phyloP scores from a whole-genome alignment of 345 rosid genomes.

The Passiflora organensis region DNA sequence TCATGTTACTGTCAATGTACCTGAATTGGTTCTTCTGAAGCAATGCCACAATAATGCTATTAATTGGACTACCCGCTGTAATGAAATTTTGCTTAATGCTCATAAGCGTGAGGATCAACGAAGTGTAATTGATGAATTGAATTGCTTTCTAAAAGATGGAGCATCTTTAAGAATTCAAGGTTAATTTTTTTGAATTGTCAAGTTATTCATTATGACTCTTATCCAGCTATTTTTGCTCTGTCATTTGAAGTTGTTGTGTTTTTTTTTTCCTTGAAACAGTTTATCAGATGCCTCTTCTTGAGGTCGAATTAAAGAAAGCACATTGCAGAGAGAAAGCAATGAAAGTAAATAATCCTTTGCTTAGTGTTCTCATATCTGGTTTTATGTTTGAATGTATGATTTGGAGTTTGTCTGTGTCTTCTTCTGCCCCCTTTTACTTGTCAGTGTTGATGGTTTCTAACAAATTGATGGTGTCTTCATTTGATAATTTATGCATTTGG shows the following conservation, averaged over 20 bases:
- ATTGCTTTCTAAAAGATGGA: conserved; percentile 54
- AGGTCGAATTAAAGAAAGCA: conserved; percentile 81
- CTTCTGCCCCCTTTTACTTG: not conserved
- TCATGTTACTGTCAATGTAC: conserved; percentile 43
- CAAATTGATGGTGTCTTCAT: not conserved
- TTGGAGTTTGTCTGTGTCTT: not conserved
- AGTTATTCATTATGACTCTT: conserved; percentile 3
- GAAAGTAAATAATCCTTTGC: conserved; percentile 38
- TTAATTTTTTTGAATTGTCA: conserved; percentile 19
- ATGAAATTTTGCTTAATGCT: conserved; percentile 41
- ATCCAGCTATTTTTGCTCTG: conserved; percentile 7
- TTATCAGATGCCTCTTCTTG: conserved; percentile 59
- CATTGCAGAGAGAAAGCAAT: conserved; percentile 66
- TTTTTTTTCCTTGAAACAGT: conserved; percentile 36
- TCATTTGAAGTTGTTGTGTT: too few relatives aligned
- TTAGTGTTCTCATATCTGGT: not conserved
- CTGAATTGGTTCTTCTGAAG: conserved; percentile 68
- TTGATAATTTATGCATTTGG: not conserved
- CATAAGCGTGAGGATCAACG: conserved; percentile 55
- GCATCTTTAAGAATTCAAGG: conserved; percentile 71
- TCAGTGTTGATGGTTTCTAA: not conserved
- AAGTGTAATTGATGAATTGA: conserved; percentile 54
- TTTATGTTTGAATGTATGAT: not conserved
- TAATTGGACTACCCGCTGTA: conserved; percentile 55
- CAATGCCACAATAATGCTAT: conserved; percentile 50